These are phyloP conservation scores for Ganoderma boninense DNA, from an alignment of 1,284 basidiomycete genomes.

Conservation along the genomic window DNA sequence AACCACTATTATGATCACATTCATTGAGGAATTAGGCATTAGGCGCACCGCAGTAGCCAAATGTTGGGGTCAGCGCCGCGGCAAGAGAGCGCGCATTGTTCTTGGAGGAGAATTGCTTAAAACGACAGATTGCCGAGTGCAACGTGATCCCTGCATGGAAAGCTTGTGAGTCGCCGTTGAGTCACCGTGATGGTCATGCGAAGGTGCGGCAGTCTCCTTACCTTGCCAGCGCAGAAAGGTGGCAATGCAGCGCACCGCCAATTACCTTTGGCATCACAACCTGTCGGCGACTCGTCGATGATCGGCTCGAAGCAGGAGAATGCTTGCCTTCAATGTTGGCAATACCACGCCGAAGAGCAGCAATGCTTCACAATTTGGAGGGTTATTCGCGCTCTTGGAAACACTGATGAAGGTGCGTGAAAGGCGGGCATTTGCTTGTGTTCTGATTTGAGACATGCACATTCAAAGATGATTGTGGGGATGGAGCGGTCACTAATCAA, in stretches of 20 bases:
- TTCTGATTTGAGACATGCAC: neutral
- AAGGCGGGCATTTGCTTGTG: neutral
- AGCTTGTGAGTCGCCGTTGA: neutral
- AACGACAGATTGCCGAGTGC: neutral
- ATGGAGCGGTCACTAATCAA: neutral
- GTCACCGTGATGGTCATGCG: neutral
- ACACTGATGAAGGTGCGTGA: neutral
- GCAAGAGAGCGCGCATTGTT: neutral
- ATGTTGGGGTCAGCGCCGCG: neutral
- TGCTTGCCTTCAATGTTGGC: neutral
- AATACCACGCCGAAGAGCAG: neutral
- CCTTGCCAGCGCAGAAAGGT: neutral
- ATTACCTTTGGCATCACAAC: neutral
- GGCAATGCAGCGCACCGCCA: neutral
- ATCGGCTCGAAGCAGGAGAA: neutral
- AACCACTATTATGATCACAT: neutral
- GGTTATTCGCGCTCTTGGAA: neutral
- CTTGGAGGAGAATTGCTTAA: neutral
- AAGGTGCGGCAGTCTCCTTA: neutral
- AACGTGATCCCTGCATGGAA: neutral
- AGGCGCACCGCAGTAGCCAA: neutral
- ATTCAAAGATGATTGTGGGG: neutral
- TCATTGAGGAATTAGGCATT: neutral
- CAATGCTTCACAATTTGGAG: neutral
- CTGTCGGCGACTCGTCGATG: neutral